phyloP scores from a whole-genome alignment of 1,284 basidiomycete species.

The Afroboletus lepidellus region DNA sequence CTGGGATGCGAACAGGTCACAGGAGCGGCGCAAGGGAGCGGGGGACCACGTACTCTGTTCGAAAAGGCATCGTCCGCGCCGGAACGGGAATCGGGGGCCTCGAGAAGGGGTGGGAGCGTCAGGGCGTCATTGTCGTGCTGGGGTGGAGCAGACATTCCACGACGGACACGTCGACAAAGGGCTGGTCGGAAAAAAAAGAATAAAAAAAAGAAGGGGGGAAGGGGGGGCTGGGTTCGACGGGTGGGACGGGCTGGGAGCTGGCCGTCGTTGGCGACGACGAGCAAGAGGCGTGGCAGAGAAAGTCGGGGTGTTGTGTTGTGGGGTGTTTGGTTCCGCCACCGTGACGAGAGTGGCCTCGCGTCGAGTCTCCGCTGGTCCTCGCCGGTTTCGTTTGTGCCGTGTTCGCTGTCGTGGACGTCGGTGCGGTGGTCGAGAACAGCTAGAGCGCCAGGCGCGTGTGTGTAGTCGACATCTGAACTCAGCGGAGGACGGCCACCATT shows the following conservation, averaged over 20 bases:
- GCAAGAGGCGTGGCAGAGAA: slow-evolving; percentile 35
- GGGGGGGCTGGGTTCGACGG: not conserved
- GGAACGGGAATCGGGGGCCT: slow-evolving; percentile 12
- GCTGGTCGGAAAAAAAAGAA: not conserved
- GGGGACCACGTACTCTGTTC: slow-evolving; percentile 12
- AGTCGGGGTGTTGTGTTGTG: slow-evolving; percentile 25
- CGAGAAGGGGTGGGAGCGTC: slow-evolving; percentile 5
- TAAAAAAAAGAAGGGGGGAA: not conserved
- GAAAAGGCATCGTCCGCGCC: slow-evolving; percentile 4
- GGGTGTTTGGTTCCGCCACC: slow-evolving; percentile 26
- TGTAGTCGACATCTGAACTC: slow-evolving; percentile 28
- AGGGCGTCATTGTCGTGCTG: slow-evolving; percentile 22
- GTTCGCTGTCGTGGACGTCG: slow-evolving; percentile 1
- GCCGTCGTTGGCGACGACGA: slow-evolving; percentile 35
- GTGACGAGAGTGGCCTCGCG: not conserved
- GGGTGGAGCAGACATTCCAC: slow-evolving; percentile 29
- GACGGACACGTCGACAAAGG: slow-evolving; percentile 9
- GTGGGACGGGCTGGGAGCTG: slow-evolving; percentile 9
- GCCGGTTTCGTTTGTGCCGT: not conserved
- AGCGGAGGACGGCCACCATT: slow-evolving; percentile 20
- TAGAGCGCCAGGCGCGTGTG: slow-evolving; percentile 6
- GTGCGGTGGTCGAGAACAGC: not conserved
- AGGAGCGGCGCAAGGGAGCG: not conserved
- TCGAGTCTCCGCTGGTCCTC: not conserved
- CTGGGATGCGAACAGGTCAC: slow-evolving; percentile 13